Evolutionary conservation across 2,329 filamentous ascomycete species (phyloP).

Genomic region (Stenocarpella maydis): DNA sequence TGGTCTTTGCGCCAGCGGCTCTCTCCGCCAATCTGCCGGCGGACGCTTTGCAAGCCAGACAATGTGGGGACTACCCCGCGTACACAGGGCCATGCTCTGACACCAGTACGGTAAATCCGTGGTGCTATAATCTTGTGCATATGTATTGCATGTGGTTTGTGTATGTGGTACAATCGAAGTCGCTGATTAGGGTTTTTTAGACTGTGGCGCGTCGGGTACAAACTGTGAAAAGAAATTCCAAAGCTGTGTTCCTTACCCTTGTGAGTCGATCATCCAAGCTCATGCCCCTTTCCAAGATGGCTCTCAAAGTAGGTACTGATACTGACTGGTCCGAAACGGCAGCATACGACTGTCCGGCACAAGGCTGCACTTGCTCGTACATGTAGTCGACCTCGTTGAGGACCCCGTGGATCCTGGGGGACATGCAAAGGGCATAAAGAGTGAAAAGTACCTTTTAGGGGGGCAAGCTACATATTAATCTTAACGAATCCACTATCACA

Average conservation of each 20-base stretch:
- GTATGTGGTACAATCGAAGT: no score
- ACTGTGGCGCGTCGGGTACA: constrained; percentile 3
- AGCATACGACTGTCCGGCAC: not conserved
- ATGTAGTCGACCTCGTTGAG: no score
- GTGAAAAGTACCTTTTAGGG: no score
- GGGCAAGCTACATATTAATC: no score
- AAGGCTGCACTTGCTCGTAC: no score
- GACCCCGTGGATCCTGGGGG: no score
- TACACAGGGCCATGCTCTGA: constrained; percentile 6
- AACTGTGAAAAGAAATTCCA: not conserved
- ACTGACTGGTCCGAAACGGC: not conserved
- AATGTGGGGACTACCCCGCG: not conserved
- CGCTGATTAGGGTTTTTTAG: not conserved
- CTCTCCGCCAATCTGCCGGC: not conserved
- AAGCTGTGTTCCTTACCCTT: not conserved
- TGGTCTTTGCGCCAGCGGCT: not conserved
- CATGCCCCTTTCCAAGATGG: no score
- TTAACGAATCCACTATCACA: no score
- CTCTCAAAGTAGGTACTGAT: no score
- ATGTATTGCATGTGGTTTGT: no score
- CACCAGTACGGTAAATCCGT: not conserved
- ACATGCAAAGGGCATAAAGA: no score
- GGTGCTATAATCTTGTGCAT: accelerated
- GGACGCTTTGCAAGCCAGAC: not conserved
- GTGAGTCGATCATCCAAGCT: not conserved